Percentiles rank a stretch among this genome's conserved stretches.
These are phyloP conservation scores for Tillandsia leiboldiana DNA, from an alignment of 176 grass and related monocot genomes.

Conservation along the genomic window DNA sequence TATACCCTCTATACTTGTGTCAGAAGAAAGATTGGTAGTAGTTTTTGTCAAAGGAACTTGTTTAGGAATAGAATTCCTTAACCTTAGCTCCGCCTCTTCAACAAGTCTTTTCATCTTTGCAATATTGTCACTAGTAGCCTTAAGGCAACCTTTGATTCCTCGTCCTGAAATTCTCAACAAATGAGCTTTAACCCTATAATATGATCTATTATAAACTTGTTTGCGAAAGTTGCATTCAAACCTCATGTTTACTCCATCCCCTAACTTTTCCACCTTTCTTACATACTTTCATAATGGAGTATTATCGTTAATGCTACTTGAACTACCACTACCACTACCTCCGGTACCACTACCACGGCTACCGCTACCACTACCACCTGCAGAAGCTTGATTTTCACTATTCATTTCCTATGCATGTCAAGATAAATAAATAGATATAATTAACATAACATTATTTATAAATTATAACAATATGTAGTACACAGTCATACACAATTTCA, in stretches of 20 bases:
- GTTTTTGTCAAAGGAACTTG: neutral
- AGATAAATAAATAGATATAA: no score
- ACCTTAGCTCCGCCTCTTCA: neutral
- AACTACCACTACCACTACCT: no score
- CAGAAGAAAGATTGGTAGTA: no score
- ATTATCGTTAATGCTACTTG: neutral
- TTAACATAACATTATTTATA: no score
- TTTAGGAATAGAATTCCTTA: neutral
- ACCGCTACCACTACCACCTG: no score
- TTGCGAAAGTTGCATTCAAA: conserved; percentile 5
- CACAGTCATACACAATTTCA: no score
- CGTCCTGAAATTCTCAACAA: conserved; percentile 2
- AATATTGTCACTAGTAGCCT: neutral
- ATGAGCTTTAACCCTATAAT: conserved; percentile 9
- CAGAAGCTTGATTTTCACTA: no score
- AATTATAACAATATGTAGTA: no score
- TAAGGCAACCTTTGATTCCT: conserved; percentile 8
- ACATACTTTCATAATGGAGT: conserved; percentile 12
- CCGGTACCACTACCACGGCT: no score
- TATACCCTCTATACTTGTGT: no score
- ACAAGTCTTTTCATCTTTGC: neutral
- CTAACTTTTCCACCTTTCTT: conserved; percentile 4
- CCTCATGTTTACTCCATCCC: neutral
- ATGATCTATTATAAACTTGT: conserved; percentile 2
- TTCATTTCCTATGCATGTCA: no score